phyloP scores from a whole-genome alignment of 2,329 filamentous ascomycete species.

The Talaromyces rugulosus region DNA sequence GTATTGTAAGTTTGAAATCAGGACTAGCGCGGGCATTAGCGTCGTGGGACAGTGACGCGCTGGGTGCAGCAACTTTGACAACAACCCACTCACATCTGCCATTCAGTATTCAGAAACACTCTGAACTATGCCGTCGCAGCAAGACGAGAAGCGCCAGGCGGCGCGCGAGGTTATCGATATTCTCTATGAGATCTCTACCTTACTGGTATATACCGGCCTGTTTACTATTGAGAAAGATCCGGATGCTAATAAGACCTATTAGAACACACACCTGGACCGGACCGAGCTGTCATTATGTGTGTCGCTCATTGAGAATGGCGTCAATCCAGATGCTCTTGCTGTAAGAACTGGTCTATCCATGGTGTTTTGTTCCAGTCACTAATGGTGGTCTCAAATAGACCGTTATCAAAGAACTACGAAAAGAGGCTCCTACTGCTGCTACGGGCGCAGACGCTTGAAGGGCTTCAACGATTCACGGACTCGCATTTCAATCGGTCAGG shows the following conservation, averaged over 20 bases:
- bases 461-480: neutral
- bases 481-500: neutral
- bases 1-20: neutral
- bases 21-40: neutral
- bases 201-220: constrained; percentile 34
- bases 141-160: constrained; percentile 46
- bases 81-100: neutral
- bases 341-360: constrained; percentile 51
- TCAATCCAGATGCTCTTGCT: constrained; percentile 90
- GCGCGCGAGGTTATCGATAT: constrained; percentile 50
- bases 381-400: constrained; percentile 25
- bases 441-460: neutral
- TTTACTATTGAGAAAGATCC: neutral
- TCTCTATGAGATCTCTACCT: constrained; percentile 46
- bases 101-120: constrained; percentile 1
- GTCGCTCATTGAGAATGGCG: constrained; percentile 93
- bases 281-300: constrained; percentile 91
- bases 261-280: constrained; percentile 93
- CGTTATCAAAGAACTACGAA: constrained; percentile 45
- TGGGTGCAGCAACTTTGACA: neutral
- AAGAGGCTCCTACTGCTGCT: constrained; percentile 27
- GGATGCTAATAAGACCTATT: neutral
- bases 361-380: neutral
- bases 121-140: constrained; percentile 34
- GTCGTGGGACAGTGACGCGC: neutral